These are phyloP conservation scores for Fistulifera pelliculosa DNA, from an alignment of 108 stramenopile species.

Conservation along the genomic window DNA sequence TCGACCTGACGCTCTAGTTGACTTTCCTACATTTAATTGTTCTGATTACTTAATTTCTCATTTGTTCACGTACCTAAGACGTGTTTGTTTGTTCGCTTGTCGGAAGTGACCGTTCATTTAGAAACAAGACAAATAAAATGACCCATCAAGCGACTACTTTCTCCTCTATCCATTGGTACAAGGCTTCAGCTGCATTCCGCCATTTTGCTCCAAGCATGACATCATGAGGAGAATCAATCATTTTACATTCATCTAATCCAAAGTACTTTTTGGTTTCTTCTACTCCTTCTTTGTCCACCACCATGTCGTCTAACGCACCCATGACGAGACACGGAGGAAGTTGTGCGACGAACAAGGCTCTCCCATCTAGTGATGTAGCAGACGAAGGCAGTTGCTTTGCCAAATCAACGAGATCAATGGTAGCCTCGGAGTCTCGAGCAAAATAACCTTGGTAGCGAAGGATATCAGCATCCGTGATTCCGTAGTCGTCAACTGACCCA, in stretches of 20 bases:
- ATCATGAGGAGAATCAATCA: conserved; percentile 63
- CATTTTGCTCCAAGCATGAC: conserved; percentile 60
- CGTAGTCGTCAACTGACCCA: conserved; percentile 27
- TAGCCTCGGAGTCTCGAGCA: conserved; percentile 37
- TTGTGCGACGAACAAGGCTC: conserved; percentile 20
- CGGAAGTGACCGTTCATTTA: too few relatives aligned
- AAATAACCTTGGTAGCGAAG: conserved; percentile 41
- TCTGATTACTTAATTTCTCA: too few relatives aligned
- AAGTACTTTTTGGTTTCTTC: conserved; percentile 50
- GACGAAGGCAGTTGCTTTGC: conserved; percentile 31
- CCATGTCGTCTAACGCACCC: conserved; percentile 48
- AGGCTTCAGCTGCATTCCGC: conserved; percentile 33
- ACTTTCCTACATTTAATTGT: too few relatives aligned
- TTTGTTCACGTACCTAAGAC: too few relatives aligned
- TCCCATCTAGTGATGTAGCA: conserved; percentile 15
- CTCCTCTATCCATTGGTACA: conserved; percentile 32
- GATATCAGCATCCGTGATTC: conserved; percentile 53
- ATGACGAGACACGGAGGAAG: conserved; percentile 51
- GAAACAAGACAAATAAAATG: too few relatives aligned
- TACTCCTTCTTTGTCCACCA: conserved; percentile 52
- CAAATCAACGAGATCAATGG: conserved; percentile 46
- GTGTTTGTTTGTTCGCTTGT: too few relatives aligned
- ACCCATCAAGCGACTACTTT: too few relatives aligned
- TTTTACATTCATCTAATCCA: conserved; percentile 21
- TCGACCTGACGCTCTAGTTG: too few relatives aligned